phyloP scores from a whole-genome alignment of 2,329 filamentous ascomycete species.

The Karstenula rhodostoma region DNA sequence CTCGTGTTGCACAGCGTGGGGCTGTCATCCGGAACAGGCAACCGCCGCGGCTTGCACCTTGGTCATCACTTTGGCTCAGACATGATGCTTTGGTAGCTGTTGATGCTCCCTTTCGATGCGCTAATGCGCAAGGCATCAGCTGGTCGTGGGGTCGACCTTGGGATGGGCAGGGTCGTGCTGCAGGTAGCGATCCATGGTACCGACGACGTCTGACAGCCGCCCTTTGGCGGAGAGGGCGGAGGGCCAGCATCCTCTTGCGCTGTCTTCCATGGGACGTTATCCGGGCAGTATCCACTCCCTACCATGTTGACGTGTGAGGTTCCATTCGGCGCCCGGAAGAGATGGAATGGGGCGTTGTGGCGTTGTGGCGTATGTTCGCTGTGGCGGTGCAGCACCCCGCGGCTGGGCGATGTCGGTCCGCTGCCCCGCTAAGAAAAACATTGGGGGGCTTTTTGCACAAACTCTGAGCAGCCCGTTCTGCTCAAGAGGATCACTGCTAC shows the following conservation, averaged over 20 bases:
- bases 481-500: background rate
- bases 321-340: background rate
- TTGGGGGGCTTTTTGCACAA: constrained; percentile 8
- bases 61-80: background rate
- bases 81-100: background rate
- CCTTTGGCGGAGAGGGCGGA: background rate
- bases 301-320: background rate
- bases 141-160: background rate
- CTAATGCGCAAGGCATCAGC: constrained; percentile 6
- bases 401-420: constrained; percentile 15
- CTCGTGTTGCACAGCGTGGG: constrained; percentile 15
- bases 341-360: background rate
- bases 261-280: background rate
- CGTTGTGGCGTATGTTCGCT: constrained; percentile 5
- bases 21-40: constrained; percentile 15
- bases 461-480: constrained; percentile 3
- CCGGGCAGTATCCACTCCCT: background rate
- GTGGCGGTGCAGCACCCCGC: constrained; percentile 13
- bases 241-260: background rate
- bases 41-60: constrained; percentile 1
- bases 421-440: constrained; percentile 10
- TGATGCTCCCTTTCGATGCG: background rate
- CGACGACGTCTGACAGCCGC: background rate
- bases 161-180: background rate
- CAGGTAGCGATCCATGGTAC: background rate